Conservation (phyloP, 208 protist species). For the Trypanosoma brucei region DNA sequence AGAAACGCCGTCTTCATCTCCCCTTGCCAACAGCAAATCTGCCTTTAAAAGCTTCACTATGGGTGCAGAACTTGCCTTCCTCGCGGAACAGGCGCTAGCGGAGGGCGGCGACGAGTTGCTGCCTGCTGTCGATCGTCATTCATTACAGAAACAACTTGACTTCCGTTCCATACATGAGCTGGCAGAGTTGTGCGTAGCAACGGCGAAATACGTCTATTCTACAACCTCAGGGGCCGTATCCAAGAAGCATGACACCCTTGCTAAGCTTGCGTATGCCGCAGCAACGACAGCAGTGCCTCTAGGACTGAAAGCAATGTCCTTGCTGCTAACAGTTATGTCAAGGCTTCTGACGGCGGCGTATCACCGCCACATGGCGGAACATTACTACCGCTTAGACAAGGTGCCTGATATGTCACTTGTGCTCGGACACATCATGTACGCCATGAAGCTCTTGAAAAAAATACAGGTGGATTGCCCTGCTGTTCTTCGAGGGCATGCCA, state of each 20-base stretch:
- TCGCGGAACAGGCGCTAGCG: conserved; percentile 23
- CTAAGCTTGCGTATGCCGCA: conserved; percentile 42
- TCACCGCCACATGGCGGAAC: conserved; percentile 55
- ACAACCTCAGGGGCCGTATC: conserved; percentile 38
- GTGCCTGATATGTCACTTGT: conserved; percentile 56
- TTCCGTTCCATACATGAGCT: conserved; percentile 27
- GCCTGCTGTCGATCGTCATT: conserved; percentile 24
- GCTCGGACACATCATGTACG: conserved; percentile 62
- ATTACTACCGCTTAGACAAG: conserved; percentile 29
- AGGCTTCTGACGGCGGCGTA: conserved; percentile 52
- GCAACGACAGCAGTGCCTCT: conserved; percentile 30
- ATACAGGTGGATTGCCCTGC: conserved; percentile 11
- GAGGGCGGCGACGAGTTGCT: conserved; percentile 21
- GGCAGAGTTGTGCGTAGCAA: conserved; percentile 32
- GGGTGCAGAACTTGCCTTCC: conserved; percentile 26
- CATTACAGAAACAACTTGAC: conserved; percentile 33
- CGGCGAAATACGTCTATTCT: conserved; percentile 71
- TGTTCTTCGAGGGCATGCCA: not conserved
- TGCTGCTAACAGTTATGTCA: conserved; percentile 35
- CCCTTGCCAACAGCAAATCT: conserved; percentile 42
- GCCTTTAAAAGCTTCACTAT: conserved; percentile 43
- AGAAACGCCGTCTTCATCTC: conserved; percentile 11
- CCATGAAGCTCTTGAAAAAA: conserved; percentile 35
- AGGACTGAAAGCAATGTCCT: conserved; percentile 9
- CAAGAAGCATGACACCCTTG: conserved; percentile 48